Evolutionary conservation across 208 protist species (phyloP).

Genomic region (Trypanosoma platydactyli): DNA sequence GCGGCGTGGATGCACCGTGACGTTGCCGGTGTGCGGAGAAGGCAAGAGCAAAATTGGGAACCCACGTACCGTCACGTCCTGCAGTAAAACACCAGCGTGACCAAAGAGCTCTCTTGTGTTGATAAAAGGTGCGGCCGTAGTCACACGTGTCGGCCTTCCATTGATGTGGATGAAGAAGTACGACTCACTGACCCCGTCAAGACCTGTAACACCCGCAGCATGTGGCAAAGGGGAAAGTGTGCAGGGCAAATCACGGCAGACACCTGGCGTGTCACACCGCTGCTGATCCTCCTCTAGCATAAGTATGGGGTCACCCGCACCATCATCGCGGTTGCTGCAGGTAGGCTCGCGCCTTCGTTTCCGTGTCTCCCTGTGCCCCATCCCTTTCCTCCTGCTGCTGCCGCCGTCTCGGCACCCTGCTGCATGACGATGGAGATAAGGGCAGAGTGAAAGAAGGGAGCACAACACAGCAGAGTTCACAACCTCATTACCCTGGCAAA

Average conservation of each 20-base stretch:
- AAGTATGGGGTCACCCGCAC: no score
- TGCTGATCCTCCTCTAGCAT: no score
- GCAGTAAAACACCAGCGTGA: slow-evolving; percentile 25
- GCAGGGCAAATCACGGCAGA: no score
- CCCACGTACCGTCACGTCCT: slow-evolving; percentile 22
- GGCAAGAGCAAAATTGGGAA: slow-evolving; percentile 54
- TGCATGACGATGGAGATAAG: not conserved
- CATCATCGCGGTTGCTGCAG: not conserved
- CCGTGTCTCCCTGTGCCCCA: not conserved
- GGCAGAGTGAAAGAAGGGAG: not conserved
- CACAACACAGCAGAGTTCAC: not conserved
- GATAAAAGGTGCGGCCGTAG: slow-evolving; percentile 23
- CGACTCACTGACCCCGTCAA: not conserved
- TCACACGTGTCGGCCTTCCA: slow-evolving; percentile 8
- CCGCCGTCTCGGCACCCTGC: no score
- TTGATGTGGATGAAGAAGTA: slow-evolving; percentile 35
- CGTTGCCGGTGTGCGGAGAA: slow-evolving; percentile 43
- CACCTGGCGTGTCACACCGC: no score
- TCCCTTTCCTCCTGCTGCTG: not conserved
- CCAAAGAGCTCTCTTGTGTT: slow-evolving; percentile 25
- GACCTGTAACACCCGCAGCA: not conserved
- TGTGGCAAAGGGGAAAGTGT: not conserved
- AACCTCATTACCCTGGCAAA: no score
- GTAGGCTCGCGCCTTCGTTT: not conserved
- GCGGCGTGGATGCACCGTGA: slow-evolving; percentile 42